Base-by-base conservation (phyloP, 208 protist species). In the Trypanosoma rangeli region DNA sequence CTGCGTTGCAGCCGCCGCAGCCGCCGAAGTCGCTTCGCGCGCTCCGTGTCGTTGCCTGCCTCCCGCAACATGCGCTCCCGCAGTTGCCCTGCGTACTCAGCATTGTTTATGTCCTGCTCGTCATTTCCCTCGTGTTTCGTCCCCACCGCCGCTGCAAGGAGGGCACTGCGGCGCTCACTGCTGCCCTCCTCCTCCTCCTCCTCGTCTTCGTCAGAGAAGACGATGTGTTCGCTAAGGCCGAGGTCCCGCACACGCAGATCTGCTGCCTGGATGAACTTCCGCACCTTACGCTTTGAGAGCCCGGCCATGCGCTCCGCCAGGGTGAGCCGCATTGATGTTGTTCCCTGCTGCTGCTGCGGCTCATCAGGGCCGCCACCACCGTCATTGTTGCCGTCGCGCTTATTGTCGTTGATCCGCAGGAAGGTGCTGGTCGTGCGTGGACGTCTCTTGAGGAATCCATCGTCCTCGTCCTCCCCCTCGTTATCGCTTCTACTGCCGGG, bases 221-320 rank as follows among this genome's bases (percentile, higher is more conserved):
- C 74, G 54, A 83, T 84, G 57, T 69, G 86, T 64, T 85, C 76
- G 66, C 72, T 93, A 10, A 96, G 79, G 20, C 84, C 82, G 13
- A 96, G 69, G 56, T 96, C 91, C 2, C 82, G 77, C 59, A 96
- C 82, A 16, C 89, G 88, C 28, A 96, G 66, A 57, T 96, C 89
- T 5, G 89, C 79, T 13, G 73, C 90, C 59, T 96, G 85, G 72
- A 96, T 79, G 59, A 83, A 86, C 64, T 83, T 85, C 0, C 86
- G 76, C n/a, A 80, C 68, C 79, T 94, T 96, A 39, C 82, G 80
- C 74, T 94, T 96, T 16, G 91, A 96, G 33, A 96, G 78, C 42
- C 91, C 91, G 3, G 91, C 87, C n/a, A 96, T 71, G 35, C 91
- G 88, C 76, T 96, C 91, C 5, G 91, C 81, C 9, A 74, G 65